Evolutionary conservation across 169 alveolate species (phyloP), one percentile per base, ranked within the genome.

Genomic region (Cryptosporidium meleagridis): DNA sequence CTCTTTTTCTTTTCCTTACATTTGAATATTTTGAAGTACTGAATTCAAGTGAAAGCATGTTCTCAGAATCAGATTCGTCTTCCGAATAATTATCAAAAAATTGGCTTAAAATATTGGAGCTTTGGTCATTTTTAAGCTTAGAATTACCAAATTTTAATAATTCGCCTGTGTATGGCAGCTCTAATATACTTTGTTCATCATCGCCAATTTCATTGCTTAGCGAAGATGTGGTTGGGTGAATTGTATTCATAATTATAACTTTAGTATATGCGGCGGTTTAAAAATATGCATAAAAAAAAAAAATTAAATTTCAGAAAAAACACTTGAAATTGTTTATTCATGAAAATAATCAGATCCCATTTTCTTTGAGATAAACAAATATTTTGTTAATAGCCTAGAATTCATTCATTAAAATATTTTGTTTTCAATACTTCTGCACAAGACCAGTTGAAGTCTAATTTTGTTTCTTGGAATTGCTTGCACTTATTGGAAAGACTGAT

Each of bases 161-260:
- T 23, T 55, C 67, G 0, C 35, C 67, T 39, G 23, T 26, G 18
- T 6, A 55, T n/a, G 67, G 67, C 37, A 55, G 7, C 16, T 26
- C 48, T 14, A 44, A 18, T 16, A 65, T 65, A 65, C 37, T 55
- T 55, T 29, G 39, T 52, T 21, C 31, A 29, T 33, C 44, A 73
- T 21, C 26, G 37, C 21, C 44, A 41, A 23, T 29, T 5, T 55
- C 55, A 55, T 44, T 52, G 52, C 29, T n/a, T 2, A 73, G 44
- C 7, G 86, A 51, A n/a, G 86, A 53, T 33, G 86, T 73, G 4
- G 21, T 73, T 31, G 86, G 86, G 35, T 73, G 86, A 7, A 73
- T 35, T 26, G 53, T 52, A 37, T 59, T 55, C 86, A 73, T 70
- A 45, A n/a, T 58, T 35, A 33, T 21, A 26, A 67, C 0, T 67